Evolutionary conservation across 305 asterid genomes (phyloP), one percentile per base, ranked within the genome.

Genomic region (Fraxinus velutina): DNA sequence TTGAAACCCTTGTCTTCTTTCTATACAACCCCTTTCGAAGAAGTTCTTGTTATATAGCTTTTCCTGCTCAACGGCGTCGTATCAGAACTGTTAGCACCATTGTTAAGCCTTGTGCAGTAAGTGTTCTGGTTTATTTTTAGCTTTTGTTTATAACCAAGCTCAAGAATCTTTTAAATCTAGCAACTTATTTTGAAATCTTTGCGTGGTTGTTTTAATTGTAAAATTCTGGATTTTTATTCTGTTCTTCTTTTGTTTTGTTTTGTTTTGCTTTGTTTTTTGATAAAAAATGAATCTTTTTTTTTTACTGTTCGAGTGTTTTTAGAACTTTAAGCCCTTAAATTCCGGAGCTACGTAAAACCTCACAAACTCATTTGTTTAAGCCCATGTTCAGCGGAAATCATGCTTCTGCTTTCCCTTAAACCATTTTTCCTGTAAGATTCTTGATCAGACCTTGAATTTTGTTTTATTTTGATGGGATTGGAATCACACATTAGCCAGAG

Each of bases 401-500:
- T 78, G 87, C 74, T 83, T 71, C 75, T 83, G 82, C 81, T 83
- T 85, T 80, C 82, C 81, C 82, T 72, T 72, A 72, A 78, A 12
- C 76, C 81, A 77, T 21, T 81, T 77, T 75, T 60, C 73, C 50
- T 79, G 42, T 85, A 64, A 17, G 33, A 73, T 50, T 81, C 64
- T 79, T 79, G 19, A 60, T 72, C 76, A 75, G 88, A 84, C 83
- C 83, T 85, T 81, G 83, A 75, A 37, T 32, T 84, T 62, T 21
- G 37, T 64, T 73, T 77, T 80, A 27, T 76, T 75, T 79, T 82
- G 81, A 85, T 87, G 87, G 91, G 84, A 44, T 79, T 92, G 76
- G 90, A 84, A 52, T 83, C 88, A 47, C 83, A 68, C 78, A 82
- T 44, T 80, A 85, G 77, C 47, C 85, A 80, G 82, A 87, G 87